phyloP scores from a whole-genome alignment of 2,329 filamentous ascomycete genomes.

The Epichloe typhina region DNA sequence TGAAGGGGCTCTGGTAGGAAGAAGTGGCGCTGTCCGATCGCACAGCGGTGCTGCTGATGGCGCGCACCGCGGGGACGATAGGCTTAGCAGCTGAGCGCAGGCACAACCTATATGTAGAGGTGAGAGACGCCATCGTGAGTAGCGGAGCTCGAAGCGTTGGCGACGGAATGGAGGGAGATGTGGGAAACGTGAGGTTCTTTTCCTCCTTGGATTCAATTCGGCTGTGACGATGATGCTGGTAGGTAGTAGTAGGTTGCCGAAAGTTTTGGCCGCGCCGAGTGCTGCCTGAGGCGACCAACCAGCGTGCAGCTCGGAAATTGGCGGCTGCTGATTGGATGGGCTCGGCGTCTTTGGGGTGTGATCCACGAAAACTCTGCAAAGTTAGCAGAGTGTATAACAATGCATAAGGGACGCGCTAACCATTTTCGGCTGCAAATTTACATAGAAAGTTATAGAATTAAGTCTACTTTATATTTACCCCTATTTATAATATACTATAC shows the following conservation, averaged over 20 bases:
- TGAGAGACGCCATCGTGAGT: constrained; percentile 50
- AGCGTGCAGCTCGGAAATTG: constrained; percentile 32
- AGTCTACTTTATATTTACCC: no score
- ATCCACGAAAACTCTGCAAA: no score
- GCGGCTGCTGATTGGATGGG: constrained; percentile 29
- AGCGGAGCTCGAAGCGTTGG: constrained; percentile 5
- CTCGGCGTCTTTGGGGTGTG: constrained; percentile 10
- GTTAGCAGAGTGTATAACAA: no score
- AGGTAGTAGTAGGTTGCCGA: constrained; percentile 16
- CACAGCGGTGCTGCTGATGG: constrained; percentile 42
- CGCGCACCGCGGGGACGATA: constrained; percentile 31
- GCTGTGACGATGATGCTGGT: constrained; percentile 25
- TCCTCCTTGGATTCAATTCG: constrained; percentile 19
- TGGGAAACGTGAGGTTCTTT: constrained; percentile 35
- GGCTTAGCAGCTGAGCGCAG: constrained; percentile 43
- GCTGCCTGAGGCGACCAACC: constrained; percentile 30
- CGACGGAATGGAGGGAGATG: constrained; percentile 9
- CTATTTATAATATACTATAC: no score
- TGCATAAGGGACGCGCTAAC: no score
- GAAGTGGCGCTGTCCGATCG: constrained; percentile 34
- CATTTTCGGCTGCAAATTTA: no score
- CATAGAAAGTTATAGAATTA: no score
- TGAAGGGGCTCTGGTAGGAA: constrained; percentile 51
- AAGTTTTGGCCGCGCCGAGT: constrained; percentile 25
- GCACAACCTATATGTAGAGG: constrained; percentile 54